Percentiles rank a stretch among this genome's conserved stretches.
These are phyloP conservation scores for Ophiostoma tasmaniense DNA, from an alignment of 2,329 filamentous ascomycete genomes.

Conservation along the genomic window DNA sequence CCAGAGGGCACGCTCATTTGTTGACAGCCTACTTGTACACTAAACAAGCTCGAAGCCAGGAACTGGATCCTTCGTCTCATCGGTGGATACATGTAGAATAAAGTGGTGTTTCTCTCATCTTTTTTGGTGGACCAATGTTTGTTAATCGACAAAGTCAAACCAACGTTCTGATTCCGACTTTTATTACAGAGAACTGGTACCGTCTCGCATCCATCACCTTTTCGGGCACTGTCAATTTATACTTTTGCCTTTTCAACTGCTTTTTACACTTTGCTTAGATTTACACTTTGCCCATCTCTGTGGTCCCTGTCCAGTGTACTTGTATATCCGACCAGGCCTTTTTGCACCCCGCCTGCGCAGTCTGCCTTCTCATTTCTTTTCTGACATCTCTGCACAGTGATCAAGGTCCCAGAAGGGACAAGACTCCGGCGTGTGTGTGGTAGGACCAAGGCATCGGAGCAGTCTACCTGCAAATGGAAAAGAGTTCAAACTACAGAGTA, in stretches of 20 bases:
- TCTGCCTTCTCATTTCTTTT: background rate
- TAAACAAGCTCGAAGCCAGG: background rate
- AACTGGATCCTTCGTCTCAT: background rate
- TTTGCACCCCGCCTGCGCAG: no score
- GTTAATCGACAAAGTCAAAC: no score
- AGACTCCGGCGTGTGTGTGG: background rate
- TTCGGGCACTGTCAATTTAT: background rate
- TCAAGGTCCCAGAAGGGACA: background rate
- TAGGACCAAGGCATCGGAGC: background rate
- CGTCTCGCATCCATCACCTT: background rate
- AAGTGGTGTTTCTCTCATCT: background rate
- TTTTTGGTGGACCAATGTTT: background rate
- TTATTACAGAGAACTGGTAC: no score
- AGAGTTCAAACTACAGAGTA: background rate
- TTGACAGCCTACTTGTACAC: background rate
- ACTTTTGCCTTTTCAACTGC: background rate
- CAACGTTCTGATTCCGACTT: background rate
- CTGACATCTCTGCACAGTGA: background rate
- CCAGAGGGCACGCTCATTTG: background rate
- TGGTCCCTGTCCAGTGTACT: no score
- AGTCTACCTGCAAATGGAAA: background rate
- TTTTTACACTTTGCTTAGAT: no score
- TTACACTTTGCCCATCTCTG: no score
- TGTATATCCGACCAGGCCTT: no score
- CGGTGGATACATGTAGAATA: background rate